A percentile compares a stretch with the other conserved stretches of the same genome.
phyloP scores from a whole-genome alignment of 345 rosid genomes.

The Arabidopsis arenosa region DNA sequence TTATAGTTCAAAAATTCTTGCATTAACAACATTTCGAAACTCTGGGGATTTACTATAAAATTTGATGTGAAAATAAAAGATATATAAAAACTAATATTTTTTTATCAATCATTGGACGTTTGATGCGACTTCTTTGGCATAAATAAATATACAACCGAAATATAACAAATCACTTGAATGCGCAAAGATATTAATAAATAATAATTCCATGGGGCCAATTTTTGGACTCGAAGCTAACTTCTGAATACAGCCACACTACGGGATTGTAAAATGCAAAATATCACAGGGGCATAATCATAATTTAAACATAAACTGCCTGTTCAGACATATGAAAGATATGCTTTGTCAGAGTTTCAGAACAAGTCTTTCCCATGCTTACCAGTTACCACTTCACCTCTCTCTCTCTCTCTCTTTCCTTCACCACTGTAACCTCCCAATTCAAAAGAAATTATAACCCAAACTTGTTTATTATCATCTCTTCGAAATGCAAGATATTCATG shows the following conservation, averaged over 20 bases:
- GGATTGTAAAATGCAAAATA: conserved; percentile 39
- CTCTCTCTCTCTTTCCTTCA: conserved; percentile 27
- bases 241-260: conserved; percentile 27
- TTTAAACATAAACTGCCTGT: conserved; percentile 30
- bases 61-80: conserved; percentile 14
- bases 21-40: not conserved
- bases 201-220: conserved; percentile 34
- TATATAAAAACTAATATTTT: not conserved
- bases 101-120: conserved; percentile 34
- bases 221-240: conserved; percentile 34
- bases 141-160: conserved; percentile 21
- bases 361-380: conserved; percentile 30
- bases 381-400: not conserved
- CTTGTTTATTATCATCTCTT: not conserved
- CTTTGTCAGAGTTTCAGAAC: conserved; percentile 41
- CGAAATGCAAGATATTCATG: conserved; percentile 47
- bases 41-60: not conserved
- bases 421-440: conserved; percentile 23
- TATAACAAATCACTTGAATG: conserved; percentile 16
- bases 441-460: not conserved
- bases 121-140: conserved; percentile 33
- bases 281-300: conserved; percentile 42
- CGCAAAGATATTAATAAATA: conserved; percentile 34
- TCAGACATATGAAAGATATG: conserved; percentile 50
- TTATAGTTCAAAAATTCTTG: not conserved